Conservation (phyloP, 176 grass and related monocot genomes). For the Thalia dealbata region DNA sequence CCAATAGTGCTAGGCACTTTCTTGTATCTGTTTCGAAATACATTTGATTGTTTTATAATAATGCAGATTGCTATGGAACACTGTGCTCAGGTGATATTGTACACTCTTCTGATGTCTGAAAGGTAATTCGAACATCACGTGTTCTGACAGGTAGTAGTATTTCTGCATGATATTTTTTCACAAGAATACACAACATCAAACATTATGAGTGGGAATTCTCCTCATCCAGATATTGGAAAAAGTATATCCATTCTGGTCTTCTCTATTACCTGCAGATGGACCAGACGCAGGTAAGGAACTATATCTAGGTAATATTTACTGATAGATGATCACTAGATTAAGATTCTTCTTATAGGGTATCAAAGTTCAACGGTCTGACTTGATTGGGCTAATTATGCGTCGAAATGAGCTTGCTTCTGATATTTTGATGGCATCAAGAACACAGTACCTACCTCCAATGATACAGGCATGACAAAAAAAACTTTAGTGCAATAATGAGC, state of each 20-base stretch:
- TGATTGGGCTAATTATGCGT: constrained; percentile 85
- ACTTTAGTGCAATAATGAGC: background rate
- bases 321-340: constrained; percentile 14
- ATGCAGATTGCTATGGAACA: constrained; percentile 76
- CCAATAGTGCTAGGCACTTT: background rate
- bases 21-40: background rate
- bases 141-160: background rate
- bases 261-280: constrained; percentile 92
- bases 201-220: constrained; percentile 11
- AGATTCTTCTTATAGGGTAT: too few species aligned
- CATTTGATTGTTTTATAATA: background rate
- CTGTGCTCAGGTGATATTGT: constrained; percentile 81
- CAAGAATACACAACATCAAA: background rate
- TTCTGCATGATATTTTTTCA: background rate
- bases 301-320: constrained; percentile 19
- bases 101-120: constrained; percentile 85
- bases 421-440: constrained; percentile 70
- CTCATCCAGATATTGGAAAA: constrained; percentile 71
- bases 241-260: constrained; percentile 71
- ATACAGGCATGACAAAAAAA: constrained; percentile 39
- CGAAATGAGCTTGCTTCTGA: constrained; percentile 92
- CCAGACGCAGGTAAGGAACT: constrained; percentile 54
- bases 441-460: constrained; percentile 71
- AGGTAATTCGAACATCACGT: constrained; percentile 35
- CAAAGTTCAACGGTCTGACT: constrained; percentile 74